Conservation (phyloP, 1,139 yeast genomes). For the Petasospora rhodanensis region DNA sequence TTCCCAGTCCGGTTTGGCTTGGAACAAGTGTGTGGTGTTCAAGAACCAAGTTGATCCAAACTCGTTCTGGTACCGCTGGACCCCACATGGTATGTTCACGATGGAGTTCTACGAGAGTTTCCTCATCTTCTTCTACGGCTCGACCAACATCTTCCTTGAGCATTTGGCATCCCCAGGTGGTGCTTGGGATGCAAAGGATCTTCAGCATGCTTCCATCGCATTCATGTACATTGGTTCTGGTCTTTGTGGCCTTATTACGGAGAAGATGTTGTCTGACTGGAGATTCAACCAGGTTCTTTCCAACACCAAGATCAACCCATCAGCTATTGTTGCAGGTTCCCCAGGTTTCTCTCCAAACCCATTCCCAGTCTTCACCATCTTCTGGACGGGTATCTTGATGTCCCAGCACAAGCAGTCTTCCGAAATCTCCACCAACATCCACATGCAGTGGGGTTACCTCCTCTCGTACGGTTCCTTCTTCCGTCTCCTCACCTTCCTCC, state of each 20-base stretch:
- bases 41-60: slow-evolving; percentile 28
- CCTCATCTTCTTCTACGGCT: slow-evolving; percentile 80
- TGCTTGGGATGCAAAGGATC: slow-evolving; percentile 85
- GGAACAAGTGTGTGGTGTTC: slow-evolving; percentile 61
- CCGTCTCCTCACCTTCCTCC: slow-evolving; percentile 62
- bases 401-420: slow-evolving; percentile 90
- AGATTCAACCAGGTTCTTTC: slow-evolving; percentile 30
- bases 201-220: slow-evolving; percentile 94
- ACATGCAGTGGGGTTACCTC: slow-evolving; percentile 87
- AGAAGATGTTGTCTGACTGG: slow-evolving; percentile 45
- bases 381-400: slow-evolving; percentile 97
- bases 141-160: slow-evolving; percentile 83
- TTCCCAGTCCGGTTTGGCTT: slow-evolving; percentile 76
- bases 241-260: slow-evolving; percentile 80
- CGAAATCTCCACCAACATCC: slow-evolving; percentile 68
- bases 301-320: slow-evolving; percentile 23
- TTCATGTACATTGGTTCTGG: slow-evolving; percentile 93
- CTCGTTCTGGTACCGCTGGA: slow-evolving; percentile 34
- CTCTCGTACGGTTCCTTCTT: slow-evolving; percentile 74
- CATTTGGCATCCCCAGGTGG: slow-evolving; percentile 76
- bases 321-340: slow-evolving; percentile 38
- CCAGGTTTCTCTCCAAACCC: slow-evolving; percentile 88
- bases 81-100: slow-evolving; percentile 55
- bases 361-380: slow-evolving; percentile 86
- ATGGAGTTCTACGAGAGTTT: slow-evolving; percentile 85